Percentiles rank a stretch among this genome's conserved stretches.
Conservation (phyloP, 305 asterid species). For the Galium porrigens region DNA sequence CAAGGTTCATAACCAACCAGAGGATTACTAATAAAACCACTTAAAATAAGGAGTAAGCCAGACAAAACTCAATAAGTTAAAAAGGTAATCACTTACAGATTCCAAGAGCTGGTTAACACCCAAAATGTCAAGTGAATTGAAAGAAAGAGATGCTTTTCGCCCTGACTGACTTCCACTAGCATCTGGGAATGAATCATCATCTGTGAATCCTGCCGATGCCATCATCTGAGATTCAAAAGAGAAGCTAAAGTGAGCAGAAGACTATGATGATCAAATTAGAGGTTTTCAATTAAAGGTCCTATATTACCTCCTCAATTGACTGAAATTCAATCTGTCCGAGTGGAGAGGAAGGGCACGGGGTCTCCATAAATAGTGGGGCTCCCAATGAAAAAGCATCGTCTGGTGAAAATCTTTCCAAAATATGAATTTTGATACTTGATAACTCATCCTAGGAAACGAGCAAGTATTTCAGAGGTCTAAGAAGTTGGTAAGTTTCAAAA, state of each 20-base stretch:
- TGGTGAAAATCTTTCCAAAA: constrained; percentile 28
- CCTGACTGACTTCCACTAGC: constrained; percentile 36
- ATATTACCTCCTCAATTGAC: constrained; percentile 32
- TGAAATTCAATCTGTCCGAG: constrained; percentile 30
- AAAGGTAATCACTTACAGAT: constrained; percentile 25
- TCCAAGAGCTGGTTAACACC: constrained; percentile 45
- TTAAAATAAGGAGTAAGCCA: neutral
- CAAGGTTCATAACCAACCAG: neutral
- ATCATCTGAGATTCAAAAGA: constrained; percentile 21
- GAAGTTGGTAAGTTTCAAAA: neutral
- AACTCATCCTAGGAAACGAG: constrained; percentile 26
- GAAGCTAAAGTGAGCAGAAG: constrained; percentile 5
- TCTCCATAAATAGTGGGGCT: constrained; percentile 36
- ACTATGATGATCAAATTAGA: neutral
- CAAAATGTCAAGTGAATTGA: constrained; percentile 32
- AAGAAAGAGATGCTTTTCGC: constrained; percentile 32
- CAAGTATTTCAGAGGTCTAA: neutral
- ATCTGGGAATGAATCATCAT: constrained; percentile 32
- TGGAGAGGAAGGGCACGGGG: constrained; percentile 41
- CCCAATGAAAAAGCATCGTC: constrained; percentile 37
- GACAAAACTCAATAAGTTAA: neutral
- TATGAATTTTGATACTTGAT: constrained; percentile 24
- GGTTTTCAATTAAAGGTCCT: neutral
- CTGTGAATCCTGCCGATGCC: constrained; percentile 21
- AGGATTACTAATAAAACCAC: neutral